Evolutionary conservation across 1,139 yeast species (phyloP).

Genomic region (Debaryomyces singareniensis): DNA sequence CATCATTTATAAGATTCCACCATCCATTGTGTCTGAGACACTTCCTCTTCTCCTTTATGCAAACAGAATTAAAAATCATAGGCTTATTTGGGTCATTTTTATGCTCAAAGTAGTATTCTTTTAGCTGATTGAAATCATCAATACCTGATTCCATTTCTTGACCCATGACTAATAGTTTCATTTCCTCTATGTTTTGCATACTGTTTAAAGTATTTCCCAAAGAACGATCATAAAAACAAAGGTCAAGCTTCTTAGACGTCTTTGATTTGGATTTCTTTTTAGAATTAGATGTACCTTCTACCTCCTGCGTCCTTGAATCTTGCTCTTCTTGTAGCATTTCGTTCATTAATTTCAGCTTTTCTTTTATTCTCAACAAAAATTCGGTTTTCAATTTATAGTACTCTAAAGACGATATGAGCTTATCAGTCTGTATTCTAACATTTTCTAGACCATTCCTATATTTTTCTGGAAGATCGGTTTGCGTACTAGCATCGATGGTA

Average conservation of each 20-base stretch:
- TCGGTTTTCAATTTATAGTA: conserved; percentile 12
- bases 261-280: conserved; percentile 12
- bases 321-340: conserved; percentile 16
- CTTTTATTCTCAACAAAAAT: conserved; percentile 27
- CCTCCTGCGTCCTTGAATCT: conserved; percentile 1
- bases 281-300: conserved; percentile 4
- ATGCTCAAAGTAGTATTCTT: conserved; percentile 5
- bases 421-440: conserved; percentile 16
- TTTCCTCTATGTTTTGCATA: background rate
- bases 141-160: conserved; percentile 10
- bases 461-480: conserved; percentile 22
- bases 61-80: conserved; percentile 26
- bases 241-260: conserved; percentile 22
- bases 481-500: conserved; percentile 22
- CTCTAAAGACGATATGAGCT: conserved; percentile 14
- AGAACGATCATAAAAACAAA: conserved; percentile 25
- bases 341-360: conserved; percentile 30
- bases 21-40: conserved; percentile 66
- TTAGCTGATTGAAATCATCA: conserved; percentile 5
- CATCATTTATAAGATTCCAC: conserved; percentile 50
- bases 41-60: conserved; percentile 58
- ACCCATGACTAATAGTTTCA: conserved; percentile 1
- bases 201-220: conserved; percentile 3
- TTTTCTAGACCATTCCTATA: conserved; percentile 17
- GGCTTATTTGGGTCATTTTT: conserved; percentile 10